Evolutionary conservation across 2,329 filamentous ascomycete species (phyloP), one percentile per base, ranked within the genome.

Genomic region (Stemphylium beticola): DNA sequence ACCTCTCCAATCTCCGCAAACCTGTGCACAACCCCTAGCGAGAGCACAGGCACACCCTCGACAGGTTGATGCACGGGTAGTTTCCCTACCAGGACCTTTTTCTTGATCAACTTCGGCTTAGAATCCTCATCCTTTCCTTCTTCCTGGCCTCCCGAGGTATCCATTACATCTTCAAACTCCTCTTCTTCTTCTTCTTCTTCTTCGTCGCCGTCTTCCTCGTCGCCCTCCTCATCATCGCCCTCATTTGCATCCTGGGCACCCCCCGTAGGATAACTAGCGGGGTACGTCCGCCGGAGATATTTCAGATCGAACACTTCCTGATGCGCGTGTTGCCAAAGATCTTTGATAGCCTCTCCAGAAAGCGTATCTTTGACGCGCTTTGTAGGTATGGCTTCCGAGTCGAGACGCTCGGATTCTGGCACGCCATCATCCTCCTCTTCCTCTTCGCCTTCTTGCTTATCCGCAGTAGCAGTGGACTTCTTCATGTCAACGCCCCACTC

Each of bases 401-500:
- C 55, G 11, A 51, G 37, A 5, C 53, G 48, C 40, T 54, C 51
- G 18, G 51, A 54, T 18, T 49, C 50, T 9, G 42, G 47, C 4
- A 55, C 58, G 2, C 46, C 41, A 6, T 56, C 55, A 15, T 49
- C 61, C 0, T 60, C 62, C 3, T 62, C 59, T 2, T 57, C 50
- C 0, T 61, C 51, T 4, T 62, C 55, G 22, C 44, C 57, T 12
- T 49, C 43, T 42, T 11, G 22, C 12, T 47, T 18, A n/a, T n/a
- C 26, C 26, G 26, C 1, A 12, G 10, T 12, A 1, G 37, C 10
- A 5, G 42, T 38, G 10, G 58, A 18, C 38, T 61, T 66, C 9
- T 53, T 57, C 1, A 64, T 55, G 37, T 69, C 64, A 20, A 74
- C 60, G 1, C 55, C 64, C 69, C 67, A 74, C 11, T 73, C 69